Evolutionary conservation across 2,329 filamentous ascomycete species (phyloP), one percentile per base, ranked within the genome.

Genomic region (Fusarium sp.): DNA sequence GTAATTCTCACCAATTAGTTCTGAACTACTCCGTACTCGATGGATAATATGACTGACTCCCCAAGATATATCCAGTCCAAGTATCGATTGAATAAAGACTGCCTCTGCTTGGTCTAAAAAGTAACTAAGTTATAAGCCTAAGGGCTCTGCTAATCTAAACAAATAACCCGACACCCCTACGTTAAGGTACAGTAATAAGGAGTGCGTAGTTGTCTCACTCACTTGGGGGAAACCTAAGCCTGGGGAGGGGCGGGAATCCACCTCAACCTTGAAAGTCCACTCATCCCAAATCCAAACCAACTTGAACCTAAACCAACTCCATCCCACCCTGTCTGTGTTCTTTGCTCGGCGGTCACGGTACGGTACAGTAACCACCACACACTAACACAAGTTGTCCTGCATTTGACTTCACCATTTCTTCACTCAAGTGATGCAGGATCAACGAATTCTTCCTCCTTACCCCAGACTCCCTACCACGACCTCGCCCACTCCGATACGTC

Each of bases 241-340:
- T 64, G 34, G 65, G 60, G 69, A 63, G 69, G 71, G 59, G 55
- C 57, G 48, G 68, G 62, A 68, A 56, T 72, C 71, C 71, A 74
- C 71, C 47, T 47, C 58, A 52, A 52, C 32, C 50, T 36, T 52
- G 50, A 52, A 62, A 65, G 70, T 60, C 71, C 71, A 74, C 71
- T 68, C 66, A 60, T 64, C 54, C 66, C 45, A 72, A 67, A 74
- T 72, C 67, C 68, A 62, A 72, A 54, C 66, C 48, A 68, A 32
- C 41, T 39, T 66, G 56, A 45, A 66, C 66, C 62, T 64, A 67
- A 68, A 24, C 69, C 70, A 67, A 64, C 63, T 45, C 45, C 67
- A 58, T 67, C 70, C 63, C 36, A 36, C 41, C 30, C 30, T 32
- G 28, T 51, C 36, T 51, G 30, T 34, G 47, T 44, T 26, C 52